Evolutionary conservation across 2,329 filamentous ascomycete genomes (phyloP).

Genomic region (Herpomyces periplanetae): DNA sequence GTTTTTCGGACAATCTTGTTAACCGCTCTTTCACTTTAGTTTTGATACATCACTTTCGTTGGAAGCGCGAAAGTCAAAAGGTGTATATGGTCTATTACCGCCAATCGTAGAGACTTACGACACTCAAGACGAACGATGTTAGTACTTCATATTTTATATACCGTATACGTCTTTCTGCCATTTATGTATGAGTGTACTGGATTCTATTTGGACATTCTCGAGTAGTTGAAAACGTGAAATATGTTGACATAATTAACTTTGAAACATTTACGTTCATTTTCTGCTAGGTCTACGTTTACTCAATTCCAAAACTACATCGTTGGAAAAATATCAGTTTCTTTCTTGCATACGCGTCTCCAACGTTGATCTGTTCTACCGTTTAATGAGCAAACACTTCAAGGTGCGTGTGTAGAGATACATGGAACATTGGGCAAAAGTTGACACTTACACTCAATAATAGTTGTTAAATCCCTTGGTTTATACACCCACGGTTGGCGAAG

Average conservation of each 20-base stretch:
- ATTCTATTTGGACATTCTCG: too few relatives aligned
- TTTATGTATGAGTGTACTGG: too few relatives aligned
- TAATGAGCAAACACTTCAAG: slow-evolving; percentile 31
- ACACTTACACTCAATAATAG: slow-evolving; percentile 1
- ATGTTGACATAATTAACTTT: too few relatives aligned
- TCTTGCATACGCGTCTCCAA: slow-evolving; percentile 34
- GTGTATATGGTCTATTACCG: slow-evolving; percentile 14
- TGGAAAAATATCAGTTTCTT: slow-evolving; percentile 56
- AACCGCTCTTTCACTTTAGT: too few relatives aligned
- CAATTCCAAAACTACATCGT: slow-evolving; percentile 20
- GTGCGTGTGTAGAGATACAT: slow-evolving; percentile 5
- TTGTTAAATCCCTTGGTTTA: slow-evolving; percentile 40
- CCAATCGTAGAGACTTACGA: slow-evolving; percentile 13
- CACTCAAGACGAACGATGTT: slow-evolving; percentile 12
- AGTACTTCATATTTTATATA: slow-evolving; percentile 6
- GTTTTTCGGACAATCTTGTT: too few relatives aligned
- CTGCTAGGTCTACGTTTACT: slow-evolving; percentile 32
- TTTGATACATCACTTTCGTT: slow-evolving; percentile 12
- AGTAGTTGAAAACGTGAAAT: too few relatives aligned
- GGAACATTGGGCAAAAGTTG: slow-evolving; percentile 1
- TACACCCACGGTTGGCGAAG: slow-evolving; percentile 69
- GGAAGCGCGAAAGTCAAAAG: slow-evolving; percentile 12
- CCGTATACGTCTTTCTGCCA: too few relatives aligned
- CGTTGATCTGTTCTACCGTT: slow-evolving; percentile 41
- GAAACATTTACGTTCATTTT: too few relatives aligned